Evolutionary conservation across 805 yeast species (phyloP).

Genomic region (Candida michaelii): DNA sequence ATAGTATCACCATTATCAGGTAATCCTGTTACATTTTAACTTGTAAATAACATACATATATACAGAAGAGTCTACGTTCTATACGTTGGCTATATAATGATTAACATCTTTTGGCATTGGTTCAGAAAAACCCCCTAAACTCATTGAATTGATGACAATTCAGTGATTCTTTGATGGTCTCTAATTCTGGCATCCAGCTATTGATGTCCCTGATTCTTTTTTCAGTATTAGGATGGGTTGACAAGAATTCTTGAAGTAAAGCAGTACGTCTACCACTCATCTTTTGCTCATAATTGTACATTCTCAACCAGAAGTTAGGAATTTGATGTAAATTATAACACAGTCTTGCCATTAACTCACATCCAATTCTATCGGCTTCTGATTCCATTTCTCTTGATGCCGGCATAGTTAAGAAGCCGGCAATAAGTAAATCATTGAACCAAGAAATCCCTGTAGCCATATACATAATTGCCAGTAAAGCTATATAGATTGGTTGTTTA

Average conservation of each 20-base stretch:
- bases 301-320: slow-evolving; percentile 76
- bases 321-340: slow-evolving; percentile 82
- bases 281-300: slow-evolving; percentile 48
- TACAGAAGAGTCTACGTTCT: too few species aligned
- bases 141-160: slow-evolving; percentile 13
- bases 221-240: slow-evolving; percentile 88
- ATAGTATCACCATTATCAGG: slow-evolving; percentile 9
- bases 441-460: slow-evolving; percentile 59
- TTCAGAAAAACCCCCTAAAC: slow-evolving; percentile 9
- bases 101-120: neutral
- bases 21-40: neutral
- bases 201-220: slow-evolving; percentile 67
- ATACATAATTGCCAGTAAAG: slow-evolving; percentile 53
- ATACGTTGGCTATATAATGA: neutral
- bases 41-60: neutral
- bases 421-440: slow-evolving; percentile 52
- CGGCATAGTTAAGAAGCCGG: slow-evolving; percentile 68
- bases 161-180: slow-evolving; percentile 34
- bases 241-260: slow-evolving; percentile 58
- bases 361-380: slow-evolving; percentile 94
- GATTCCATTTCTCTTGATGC: slow-evolving; percentile 92
- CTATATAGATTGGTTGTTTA: slow-evolving; percentile 66
- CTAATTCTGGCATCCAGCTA: slow-evolving; percentile 65
- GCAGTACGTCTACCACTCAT: slow-evolving; percentile 21
- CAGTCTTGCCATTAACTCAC: slow-evolving; percentile 86